Base-by-base conservation (phyloP, 116 monocot species). In the Trichopus zeylanicus region DNA sequence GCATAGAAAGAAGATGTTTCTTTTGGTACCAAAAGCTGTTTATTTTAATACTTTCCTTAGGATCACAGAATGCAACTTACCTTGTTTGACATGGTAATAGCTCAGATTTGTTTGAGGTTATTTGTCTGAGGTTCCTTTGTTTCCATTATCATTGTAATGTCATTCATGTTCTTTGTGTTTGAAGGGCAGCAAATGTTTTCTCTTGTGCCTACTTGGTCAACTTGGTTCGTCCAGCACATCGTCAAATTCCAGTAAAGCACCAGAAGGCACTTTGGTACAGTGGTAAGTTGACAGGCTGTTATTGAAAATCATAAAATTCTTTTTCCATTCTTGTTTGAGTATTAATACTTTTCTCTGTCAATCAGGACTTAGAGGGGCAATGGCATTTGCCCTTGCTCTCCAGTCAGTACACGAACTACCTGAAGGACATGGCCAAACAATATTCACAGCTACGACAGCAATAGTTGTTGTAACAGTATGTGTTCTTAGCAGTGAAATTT, bases 251-350 rank as follows among this genome's bases (percentile, higher is more conserved):
- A 34, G 22, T 64, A 37, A 83, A 87, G 29, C 82, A 91, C 77
- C 97, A 91, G 68, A 87, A 97, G 60, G 97, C 97, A 64, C 88
- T 97, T 64, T 97, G 97, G 91, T 91, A 87, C 37, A 97, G 97
- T 73, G 97, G 97, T 91, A 23, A 69, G 87, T 65, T 55, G 34
- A 57, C 53, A 27, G 35, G 2, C 3, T 60, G 13, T n/a, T 16
- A 12, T 53, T 33, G n/a, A n/a, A n/a, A n/a, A n/a, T n/a, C n/a
- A n/a, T n/a, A n/a, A n/a, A n/a, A n/a, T n/a, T n/a, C n/a, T n/a
- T n/a, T n/a, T n/a, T n/a, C n/a, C n/a, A n/a, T 56, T 22, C 0
- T 30, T 47, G 3, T 55, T 26, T 12, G 25, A 33, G 10, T 27
- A 25, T 21, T 9, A 25, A 53, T 23, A 9, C 9, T 5, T 29